Evolutionary conservation across 2,329 filamentous ascomycete genomes (phyloP).

Genomic region (Fusarium setosum): DNA sequence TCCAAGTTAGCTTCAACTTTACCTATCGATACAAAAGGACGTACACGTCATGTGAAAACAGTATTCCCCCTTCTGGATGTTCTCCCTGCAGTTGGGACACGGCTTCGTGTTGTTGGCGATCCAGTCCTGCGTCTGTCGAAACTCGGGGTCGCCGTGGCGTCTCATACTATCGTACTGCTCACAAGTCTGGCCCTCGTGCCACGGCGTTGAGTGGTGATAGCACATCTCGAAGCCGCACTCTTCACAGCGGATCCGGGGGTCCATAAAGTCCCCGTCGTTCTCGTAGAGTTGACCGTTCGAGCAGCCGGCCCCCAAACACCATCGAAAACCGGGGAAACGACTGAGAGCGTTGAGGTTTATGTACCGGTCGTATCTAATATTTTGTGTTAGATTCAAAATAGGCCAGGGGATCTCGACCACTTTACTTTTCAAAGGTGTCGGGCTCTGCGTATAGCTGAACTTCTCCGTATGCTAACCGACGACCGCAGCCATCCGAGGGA

Average conservation of each 20-base stretch:
- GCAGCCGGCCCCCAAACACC: constrained; percentile 12
- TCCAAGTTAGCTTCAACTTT: not conserved
- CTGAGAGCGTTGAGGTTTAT: constrained; percentile 14
- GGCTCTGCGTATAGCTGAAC: constrained; percentile 9
- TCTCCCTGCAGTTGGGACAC: constrained; percentile 8
- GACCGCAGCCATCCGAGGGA: not conserved
- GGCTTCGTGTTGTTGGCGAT: constrained; percentile 9
- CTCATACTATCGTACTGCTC: not conserved
- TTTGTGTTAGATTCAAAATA: not conserved
- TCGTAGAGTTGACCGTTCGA: constrained; percentile 16
- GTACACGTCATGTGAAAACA: constrained; percentile 24
- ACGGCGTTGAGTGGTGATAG: constrained; percentile 11
- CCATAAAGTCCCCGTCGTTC: not conserved
- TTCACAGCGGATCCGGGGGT: constrained; percentile 8
- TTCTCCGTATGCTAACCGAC: constrained; percentile 9
- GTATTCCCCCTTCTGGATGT: constrained; percentile 11
- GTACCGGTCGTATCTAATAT: constrained; percentile 16
- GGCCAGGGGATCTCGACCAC: not conserved
- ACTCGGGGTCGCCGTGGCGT: not conserved
- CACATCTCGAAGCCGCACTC: constrained; percentile 19
- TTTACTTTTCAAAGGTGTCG: constrained; percentile 4
- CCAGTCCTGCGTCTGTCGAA: constrained; percentile 3
- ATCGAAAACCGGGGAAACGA: constrained; percentile 7
- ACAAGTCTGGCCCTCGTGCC: constrained; percentile 5
- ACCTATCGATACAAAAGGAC: not conserved